Evolutionary conservation across 257 asterid species (phyloP), one percentile per base, ranked within the genome.

Genomic region (Jasminum sambac): DNA sequence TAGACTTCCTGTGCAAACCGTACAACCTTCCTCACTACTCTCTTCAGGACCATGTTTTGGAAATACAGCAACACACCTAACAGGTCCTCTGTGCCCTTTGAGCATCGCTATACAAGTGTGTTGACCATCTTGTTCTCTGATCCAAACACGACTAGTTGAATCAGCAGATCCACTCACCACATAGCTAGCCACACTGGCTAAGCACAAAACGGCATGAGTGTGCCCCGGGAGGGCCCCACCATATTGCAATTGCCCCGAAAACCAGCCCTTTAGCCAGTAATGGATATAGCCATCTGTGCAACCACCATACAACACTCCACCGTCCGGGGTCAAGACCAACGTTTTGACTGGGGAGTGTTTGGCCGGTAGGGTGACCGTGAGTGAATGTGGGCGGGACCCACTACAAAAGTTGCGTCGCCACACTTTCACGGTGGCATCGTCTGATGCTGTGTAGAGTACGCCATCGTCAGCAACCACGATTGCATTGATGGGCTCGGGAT

Each of bases 281-380:
- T 93, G 97, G 4, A 93, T 79, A 77, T 93, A 93, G 24, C 98
- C 98, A 55, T 93, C 98, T 13, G 85, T 90, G 80, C 98, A 93
- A 0, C 97, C 98, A 13, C 96, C 97, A 67, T 93, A 93, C 2
- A 93, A 83, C 1, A 93, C 89, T 62, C 75, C 82, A 0, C 95
- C 95, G 37, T 89, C 95, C 16, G 77, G 0, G 5, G 95, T 73
- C 9, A 93, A 44, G 34, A 92, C 80, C 5, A 93, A 78, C 42
- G 98, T 61, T 63, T 88, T 90, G n/a, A 93, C 97, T 0, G 98
- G 98, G 55, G 98, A 93, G 75, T 80, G 36, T 63, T 90, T 93
- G 10, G 94, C 89, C 0, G 98, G 96, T 0, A 93, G 82, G 6
- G 92, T 93, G 38, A 89, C 90, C 44, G 96, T 88, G 59, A 92